Base-by-base conservation (phyloP, 768 basidiomycete genomes). In the Mycena latifolia region DNA sequence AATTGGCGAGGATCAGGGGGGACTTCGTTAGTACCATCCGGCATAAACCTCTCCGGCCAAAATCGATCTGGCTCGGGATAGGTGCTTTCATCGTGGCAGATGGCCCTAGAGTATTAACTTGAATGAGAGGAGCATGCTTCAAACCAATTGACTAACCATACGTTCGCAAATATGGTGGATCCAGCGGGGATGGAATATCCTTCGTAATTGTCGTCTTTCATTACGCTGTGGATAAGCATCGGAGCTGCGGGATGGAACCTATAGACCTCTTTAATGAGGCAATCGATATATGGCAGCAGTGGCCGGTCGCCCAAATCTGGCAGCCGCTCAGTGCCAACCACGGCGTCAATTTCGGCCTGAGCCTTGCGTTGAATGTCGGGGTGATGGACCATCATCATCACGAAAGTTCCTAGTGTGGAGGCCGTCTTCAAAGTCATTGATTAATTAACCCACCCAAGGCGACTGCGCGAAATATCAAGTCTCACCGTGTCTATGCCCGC, bases 371-470 rank as follows among this genome's bases (percentile, higher is more conserved):
- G 86, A 3, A 83, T 74, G 0, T 76, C 72, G 1, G 84, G 85
- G 68, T 85, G 69, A 10, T 84, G 69, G 9, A 82, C 79, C 84
- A 87, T 86, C 17, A 85, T 79, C 29, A 84, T 80, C 24, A 86
- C 54, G 67, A 87, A 86, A 35, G 33, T 35, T 0, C 83, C 81
- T 2, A 80, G 75, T 0, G 84, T 70, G 11, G 86, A 85, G 1
- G 85, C 80, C 7, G 82, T 86, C 86, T 87, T 17, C 27, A 52
- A 31, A 63, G 12, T 18, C 56, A 48, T 57, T 22, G 12, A 37
- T n/a, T n/a, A 53, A 18, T 72, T 2, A 67, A 46, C n/a, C n/a
- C 7, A 45, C 20, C 48, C 6, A 24, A 24, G 28, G 43, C 15
- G 14, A 35, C 6, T 29, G 31, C 29, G 17, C 33, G 28, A 31